Percentiles rank a stretch among this genome's conserved stretches.
Evolutionary conservation across 345 rosid genomes (phyloP).

Genomic region (Eutrema heterophyllum): DNA sequence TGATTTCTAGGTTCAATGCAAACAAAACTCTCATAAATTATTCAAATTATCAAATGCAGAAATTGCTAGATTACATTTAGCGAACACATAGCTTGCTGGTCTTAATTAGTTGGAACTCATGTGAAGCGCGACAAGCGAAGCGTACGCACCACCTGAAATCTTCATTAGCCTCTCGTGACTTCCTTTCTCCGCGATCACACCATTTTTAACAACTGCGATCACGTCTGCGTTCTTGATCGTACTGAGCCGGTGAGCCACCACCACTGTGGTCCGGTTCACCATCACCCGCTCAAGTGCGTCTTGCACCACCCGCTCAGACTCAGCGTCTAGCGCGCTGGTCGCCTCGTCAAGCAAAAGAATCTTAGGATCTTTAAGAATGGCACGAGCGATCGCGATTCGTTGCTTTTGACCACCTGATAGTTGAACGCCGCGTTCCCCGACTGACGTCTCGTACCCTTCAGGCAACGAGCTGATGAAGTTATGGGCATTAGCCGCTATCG

Average conservation of each 20-base stretch:
- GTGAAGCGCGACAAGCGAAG: slow-evolving; percentile 59
- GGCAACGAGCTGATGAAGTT: slow-evolving; percentile 61
- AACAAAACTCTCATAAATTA: too few species aligned
- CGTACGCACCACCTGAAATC: slow-evolving; percentile 49
- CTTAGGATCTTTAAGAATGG: slow-evolving; percentile 58
- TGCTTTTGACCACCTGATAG: slow-evolving; percentile 83
- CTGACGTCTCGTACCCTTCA: slow-evolving; percentile 53
- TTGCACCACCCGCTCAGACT: slow-evolving; percentile 61
- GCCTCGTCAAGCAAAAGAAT: slow-evolving; percentile 73
- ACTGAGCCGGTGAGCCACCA: slow-evolving; percentile 62
- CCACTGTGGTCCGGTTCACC: slow-evolving; percentile 54
- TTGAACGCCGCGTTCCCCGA: slow-evolving; percentile 70
- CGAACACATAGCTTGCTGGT: background rate
- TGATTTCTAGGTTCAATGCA: too few species aligned
- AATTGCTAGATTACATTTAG: too few species aligned
- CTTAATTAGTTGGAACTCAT: slow-evolving; percentile 8
- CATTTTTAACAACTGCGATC: slow-evolving; percentile 65
- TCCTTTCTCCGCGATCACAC: slow-evolving; percentile 61
- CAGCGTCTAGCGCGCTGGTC: slow-evolving; percentile 70
- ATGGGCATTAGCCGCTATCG: slow-evolving; percentile 59
- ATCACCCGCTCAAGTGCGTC: slow-evolving; percentile 66
- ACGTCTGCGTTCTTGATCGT: slow-evolving; percentile 57
- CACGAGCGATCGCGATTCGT: slow-evolving; percentile 65
- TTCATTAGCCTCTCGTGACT: slow-evolving; percentile 45
- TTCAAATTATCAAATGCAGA: too few species aligned